Conservation (phyloP, 1,284 basidiomycete species). For the Hymenochaete sp. region DNA sequence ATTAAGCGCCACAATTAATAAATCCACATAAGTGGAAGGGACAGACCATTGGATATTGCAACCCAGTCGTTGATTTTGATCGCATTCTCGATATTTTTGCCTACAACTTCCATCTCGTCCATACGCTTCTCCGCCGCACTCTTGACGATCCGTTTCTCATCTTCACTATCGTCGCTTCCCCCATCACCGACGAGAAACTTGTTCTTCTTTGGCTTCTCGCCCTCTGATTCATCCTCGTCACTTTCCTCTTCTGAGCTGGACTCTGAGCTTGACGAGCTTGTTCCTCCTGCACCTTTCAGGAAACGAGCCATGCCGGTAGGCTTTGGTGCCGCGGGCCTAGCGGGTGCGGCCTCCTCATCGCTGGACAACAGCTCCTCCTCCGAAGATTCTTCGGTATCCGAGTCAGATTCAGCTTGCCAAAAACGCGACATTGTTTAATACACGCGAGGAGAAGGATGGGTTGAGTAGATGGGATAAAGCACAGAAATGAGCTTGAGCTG, state of each 20-base stretch:
- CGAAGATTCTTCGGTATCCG: constrained; percentile 68
- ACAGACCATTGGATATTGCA: constrained; percentile 74
- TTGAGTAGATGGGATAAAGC: too few species aligned
- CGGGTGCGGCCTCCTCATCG: constrained; percentile 53
- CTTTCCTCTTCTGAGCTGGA: constrained; percentile 38
- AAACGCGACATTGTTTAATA: constrained; percentile 69
- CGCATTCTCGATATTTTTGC: constrained; percentile 89
- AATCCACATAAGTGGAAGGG: constrained; percentile 20
- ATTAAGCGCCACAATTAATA: constrained; percentile 11
- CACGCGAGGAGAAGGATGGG: too few species aligned
- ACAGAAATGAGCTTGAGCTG: too few species aligned
- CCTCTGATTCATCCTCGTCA: constrained; percentile 28
- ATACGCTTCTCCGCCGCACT: constrained; percentile 82
- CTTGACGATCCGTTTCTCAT: constrained; percentile 64
- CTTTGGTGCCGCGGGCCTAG: constrained; percentile 39
- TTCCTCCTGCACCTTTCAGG: constrained; percentile 43
- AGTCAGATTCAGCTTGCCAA: constrained; percentile 78
- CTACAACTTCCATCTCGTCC: constrained; percentile 84
- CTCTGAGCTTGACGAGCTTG: constrained; percentile 37
- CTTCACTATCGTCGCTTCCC: constrained; percentile 62
- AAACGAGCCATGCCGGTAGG: constrained; percentile 72
- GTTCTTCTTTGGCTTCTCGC: constrained; percentile 33
- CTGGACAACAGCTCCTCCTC: constrained; percentile 72
- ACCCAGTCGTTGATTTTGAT: constrained; percentile 97
- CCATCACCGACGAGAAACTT: constrained; percentile 44